Conservation (phyloP, 345 rosid genomes). For the Gossypium ekmanianum region DNA sequence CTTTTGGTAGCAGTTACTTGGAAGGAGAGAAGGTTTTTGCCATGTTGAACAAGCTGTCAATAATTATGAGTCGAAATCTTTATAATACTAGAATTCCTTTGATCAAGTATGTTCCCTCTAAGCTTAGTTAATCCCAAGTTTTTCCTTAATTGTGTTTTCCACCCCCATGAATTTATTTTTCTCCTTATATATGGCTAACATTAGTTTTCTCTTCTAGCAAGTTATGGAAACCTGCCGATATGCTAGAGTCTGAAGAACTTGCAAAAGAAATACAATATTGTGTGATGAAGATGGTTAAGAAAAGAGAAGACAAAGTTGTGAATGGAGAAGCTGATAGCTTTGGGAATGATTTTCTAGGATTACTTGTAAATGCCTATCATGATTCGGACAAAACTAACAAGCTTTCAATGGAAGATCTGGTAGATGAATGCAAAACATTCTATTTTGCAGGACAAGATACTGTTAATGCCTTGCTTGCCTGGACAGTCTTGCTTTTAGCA, state of each 20-base stretch:
- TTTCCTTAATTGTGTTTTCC: not conserved
- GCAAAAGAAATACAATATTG: conserved; percentile 15
- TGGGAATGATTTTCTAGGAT: no score
- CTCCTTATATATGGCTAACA: not conserved
- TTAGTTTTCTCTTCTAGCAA: conserved; percentile 15
- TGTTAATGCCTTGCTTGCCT: no score
- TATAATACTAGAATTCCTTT: not conserved
- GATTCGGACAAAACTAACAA: no score
- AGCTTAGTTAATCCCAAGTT: not conserved
- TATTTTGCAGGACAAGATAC: no score
- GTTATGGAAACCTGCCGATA: not conserved
- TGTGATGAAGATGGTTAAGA: no score
- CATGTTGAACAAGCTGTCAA: conserved; percentile 24
- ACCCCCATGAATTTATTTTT: no score
- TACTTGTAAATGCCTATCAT: no score
- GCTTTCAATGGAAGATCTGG: no score
- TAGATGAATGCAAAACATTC: no score
- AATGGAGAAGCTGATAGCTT: no score
- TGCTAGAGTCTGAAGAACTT: conserved; percentile 13
- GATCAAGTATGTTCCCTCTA: not conserved
- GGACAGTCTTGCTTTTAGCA: conserved; percentile 32
- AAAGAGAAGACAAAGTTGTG: no score
- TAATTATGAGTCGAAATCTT: not conserved
- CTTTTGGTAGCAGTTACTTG: no score
- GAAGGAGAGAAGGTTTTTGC: conserved; percentile 3